A percentile compares a stretch with the other conserved stretches of the same genome.
These are phyloP conservation scores for Asterella californica DNA, from an alignment of 225 moss, liverwort and hornwort species.

Conservation along the genomic window DNA sequence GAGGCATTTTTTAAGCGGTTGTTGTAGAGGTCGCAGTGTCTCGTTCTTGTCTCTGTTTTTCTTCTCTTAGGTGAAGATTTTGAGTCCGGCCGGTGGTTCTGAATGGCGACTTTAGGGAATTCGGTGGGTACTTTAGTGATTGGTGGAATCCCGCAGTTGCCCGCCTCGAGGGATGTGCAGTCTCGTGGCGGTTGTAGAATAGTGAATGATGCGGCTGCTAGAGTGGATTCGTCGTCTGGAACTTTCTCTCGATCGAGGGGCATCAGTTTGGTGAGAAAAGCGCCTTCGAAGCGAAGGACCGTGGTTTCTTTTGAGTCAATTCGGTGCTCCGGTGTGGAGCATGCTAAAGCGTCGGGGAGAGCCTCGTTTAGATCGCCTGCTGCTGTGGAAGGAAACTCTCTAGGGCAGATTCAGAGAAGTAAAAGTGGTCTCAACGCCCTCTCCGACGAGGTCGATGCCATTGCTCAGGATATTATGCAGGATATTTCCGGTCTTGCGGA, in stretches of 20 bases:
- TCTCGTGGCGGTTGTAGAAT: slow-evolving; percentile 5
- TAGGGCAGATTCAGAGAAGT: slow-evolving; percentile 18
- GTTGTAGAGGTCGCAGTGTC: neutral
- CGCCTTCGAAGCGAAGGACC: neutral
- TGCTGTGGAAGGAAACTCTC: neutral
- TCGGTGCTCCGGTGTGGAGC: neutral
- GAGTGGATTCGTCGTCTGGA: slow-evolving; percentile 28
- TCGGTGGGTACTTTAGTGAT: slow-evolving; percentile 3
- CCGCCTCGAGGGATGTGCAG: neutral
- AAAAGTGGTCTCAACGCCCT: slow-evolving; percentile 19
- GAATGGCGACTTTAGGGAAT: slow-evolving; percentile 14
- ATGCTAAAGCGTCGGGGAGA: slow-evolving; percentile 5
- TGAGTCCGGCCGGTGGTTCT: too few species aligned
- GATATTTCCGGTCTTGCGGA: slow-evolving; percentile 4
- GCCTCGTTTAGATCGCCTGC: neutral
- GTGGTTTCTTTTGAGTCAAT: neutral
- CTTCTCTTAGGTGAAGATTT: neutral
- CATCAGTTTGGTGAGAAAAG: neutral
- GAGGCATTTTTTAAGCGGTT: too few species aligned
- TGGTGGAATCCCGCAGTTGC: slow-evolving; percentile 9
- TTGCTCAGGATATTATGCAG: slow-evolving; percentile 14
- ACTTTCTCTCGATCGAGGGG: slow-evolving; percentile 18
- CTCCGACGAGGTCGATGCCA: slow-evolving; percentile 19
- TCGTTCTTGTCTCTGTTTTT: neutral
- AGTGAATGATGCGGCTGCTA: neutral